phyloP scores from a whole-genome alignment of 2,329 filamentous ascomycete species.

The Aspergillus fumigatiaffinis region DNA sequence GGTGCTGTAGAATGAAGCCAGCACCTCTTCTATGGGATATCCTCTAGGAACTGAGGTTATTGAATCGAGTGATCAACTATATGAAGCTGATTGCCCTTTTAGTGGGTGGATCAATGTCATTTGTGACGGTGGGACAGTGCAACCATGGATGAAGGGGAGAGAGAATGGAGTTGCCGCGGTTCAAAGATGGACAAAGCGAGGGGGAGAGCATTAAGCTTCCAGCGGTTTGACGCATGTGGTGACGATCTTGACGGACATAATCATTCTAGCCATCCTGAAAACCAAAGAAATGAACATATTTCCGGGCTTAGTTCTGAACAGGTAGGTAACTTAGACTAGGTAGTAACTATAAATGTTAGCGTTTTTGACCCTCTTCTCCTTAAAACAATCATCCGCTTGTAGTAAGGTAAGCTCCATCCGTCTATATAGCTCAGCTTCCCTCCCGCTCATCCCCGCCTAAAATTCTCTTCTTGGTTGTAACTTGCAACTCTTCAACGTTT shows the following conservation, averaged over 20 bases:
- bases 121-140: not conserved
- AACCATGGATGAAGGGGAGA: not conserved
- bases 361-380: not conserved
- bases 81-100: not conserved
- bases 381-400: not conserved
- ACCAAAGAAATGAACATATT: no score
- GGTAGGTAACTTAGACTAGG: not conserved
- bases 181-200: not conserved
- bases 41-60: not conserved
- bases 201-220: not conserved
- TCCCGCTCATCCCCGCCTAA: not conserved
- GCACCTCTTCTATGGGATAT: not conserved
- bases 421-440: not conserved
- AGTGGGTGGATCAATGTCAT: not conserved
- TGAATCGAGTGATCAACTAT: not conserved
- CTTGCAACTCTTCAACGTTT: not conserved
- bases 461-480: not conserved
- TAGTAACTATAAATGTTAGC: not conserved
- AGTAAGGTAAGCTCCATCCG: not conserved
- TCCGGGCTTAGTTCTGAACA: not conserved
- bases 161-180: not conserved
- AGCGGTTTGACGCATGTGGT: not conserved
- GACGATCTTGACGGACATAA: not conserved
- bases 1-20: not conserved
- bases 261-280: no score